These are phyloP conservation scores for Mycena polygramma DNA, from an alignment of 768 basidiomycete genomes.

Conservation along the genomic window DNA sequence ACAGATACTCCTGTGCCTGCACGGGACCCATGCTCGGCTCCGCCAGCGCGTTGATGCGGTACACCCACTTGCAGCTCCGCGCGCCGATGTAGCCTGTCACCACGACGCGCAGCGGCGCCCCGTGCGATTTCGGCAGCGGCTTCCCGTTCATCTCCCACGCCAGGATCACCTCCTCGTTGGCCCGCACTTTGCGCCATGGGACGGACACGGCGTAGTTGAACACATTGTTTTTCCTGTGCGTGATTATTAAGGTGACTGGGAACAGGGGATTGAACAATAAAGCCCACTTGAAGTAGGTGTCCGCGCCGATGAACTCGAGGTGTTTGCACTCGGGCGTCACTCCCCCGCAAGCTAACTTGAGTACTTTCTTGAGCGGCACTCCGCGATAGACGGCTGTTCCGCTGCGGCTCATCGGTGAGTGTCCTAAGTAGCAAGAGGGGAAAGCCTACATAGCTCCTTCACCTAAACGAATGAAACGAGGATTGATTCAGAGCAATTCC, in stretches of 20 bases:
- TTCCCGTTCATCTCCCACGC: constrained; percentile 68
- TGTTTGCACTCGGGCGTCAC: constrained; percentile 61
- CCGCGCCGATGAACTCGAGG: constrained; percentile 69
- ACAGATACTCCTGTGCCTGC: constrained; percentile 66
- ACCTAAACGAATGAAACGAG: constrained; percentile 36
- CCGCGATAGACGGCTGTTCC: constrained; percentile 67
- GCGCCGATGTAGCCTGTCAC: constrained; percentile 69
- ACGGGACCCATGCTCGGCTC: constrained; percentile 66
- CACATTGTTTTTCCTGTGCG: constrained; percentile 49
- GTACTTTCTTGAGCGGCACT: constrained; percentile 65
- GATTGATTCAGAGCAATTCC: background rate
- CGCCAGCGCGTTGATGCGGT: constrained; percentile 62
- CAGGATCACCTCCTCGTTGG: constrained; percentile 62
- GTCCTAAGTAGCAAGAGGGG: background rate
- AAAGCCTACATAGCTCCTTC: constrained; percentile 61
- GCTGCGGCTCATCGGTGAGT: constrained; percentile 40
- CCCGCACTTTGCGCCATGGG: constrained; percentile 62
- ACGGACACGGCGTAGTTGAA: constrained; percentile 62
- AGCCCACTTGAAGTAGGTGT: constrained; percentile 67
- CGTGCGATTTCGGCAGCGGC: constrained; percentile 65
- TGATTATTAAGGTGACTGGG: background rate
- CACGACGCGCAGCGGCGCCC: constrained; percentile 63
- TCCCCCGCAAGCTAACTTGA: constrained; percentile 66
- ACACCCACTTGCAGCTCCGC: constrained; percentile 67
- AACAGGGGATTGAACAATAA: background rate